Conservation (phyloP, 441 rosid species). For the Aquilaria agallochum region DNA sequence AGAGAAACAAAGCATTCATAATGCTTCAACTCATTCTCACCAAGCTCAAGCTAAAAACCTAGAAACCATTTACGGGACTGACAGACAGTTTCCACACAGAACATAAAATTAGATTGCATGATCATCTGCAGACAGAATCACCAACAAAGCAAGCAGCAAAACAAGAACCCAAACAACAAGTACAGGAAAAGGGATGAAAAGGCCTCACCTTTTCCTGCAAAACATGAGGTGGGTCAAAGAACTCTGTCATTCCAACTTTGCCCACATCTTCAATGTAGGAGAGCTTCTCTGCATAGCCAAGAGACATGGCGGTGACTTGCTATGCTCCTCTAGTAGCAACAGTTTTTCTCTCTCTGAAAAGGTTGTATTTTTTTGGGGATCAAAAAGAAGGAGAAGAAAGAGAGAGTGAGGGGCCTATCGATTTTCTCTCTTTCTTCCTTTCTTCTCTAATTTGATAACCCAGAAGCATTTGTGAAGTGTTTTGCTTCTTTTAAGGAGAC, state of each 20-base stretch:
- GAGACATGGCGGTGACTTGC: conserved; percentile 52
- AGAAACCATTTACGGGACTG: conserved; percentile 10
- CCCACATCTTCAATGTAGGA: conserved; percentile 97
- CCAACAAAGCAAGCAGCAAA: conserved; percentile 12
- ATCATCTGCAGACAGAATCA: neutral
- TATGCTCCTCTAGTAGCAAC: conserved; percentile 2
- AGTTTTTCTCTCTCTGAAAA: conserved; percentile 19
- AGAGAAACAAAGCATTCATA: conserved; percentile 8
- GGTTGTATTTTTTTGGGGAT: conserved; percentile 4
- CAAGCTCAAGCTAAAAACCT: conserved; percentile 7
- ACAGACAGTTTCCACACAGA: conserved; percentile 1
- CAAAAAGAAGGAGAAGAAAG: conserved; percentile 12
- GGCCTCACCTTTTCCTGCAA: conserved; percentile 74
- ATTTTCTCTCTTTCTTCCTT: neutral
- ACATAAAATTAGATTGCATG: conserved; percentile 7
- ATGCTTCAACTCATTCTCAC: conserved; percentile 6
- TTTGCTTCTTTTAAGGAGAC: conserved; percentile 44
- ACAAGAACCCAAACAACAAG: conserved; percentile 11
- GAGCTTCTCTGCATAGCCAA: conserved; percentile 96
- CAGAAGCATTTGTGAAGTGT: conserved; percentile 9
- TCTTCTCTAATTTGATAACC: conserved; percentile 5
- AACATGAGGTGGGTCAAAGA: conserved; percentile 68
- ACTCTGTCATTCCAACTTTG: conserved; percentile 88
- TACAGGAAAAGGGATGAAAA: conserved; percentile 2
- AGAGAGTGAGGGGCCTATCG: conserved; percentile 8